Evolutionary conservation across 176 grass and related monocot species (phyloP).

Genomic region (Rhipidocladum racemiflorum): DNA sequence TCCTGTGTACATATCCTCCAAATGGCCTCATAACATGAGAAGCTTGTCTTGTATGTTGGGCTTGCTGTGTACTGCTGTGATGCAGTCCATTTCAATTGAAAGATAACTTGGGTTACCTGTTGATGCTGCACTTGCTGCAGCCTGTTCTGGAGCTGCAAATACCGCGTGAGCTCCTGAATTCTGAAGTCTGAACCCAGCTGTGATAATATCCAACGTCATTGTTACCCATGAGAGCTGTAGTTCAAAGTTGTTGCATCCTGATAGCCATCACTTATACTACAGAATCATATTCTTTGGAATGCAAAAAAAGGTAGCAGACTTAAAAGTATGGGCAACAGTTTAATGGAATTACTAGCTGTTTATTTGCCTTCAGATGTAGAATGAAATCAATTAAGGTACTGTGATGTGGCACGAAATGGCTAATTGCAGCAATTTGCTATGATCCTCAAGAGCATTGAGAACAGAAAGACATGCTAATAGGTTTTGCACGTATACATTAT

Average conservation of each 20-base stretch:
- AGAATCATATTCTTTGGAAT: slow-evolving; percentile 6
- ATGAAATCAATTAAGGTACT: not conserved
- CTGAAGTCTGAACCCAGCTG: not conserved
- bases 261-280: not conserved
- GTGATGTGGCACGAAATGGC: not conserved
- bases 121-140: not conserved
- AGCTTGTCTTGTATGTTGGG: slow-evolving; percentile 8
- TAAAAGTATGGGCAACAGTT: not conserved
- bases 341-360: not conserved
- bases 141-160: slow-evolving; percentile 15
- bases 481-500: not conserved
- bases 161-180: not conserved
- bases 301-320: slow-evolving; percentile 6
- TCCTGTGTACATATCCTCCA: not conserved
- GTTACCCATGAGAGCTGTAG: not conserved
- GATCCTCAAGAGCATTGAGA: not conserved
- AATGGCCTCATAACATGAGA: not conserved
- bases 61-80: not conserved
- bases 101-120: not conserved
- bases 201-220: not conserved
- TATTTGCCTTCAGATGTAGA: slow-evolving; percentile 3
- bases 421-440: not conserved
- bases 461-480: not conserved
- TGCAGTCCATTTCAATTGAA: slow-evolving; percentile 17
- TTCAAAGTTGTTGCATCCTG: not conserved